Conservation (phyloP, 176 grass and related monocot genomes). For the Rhipidocladum racemiflorum region DNA sequence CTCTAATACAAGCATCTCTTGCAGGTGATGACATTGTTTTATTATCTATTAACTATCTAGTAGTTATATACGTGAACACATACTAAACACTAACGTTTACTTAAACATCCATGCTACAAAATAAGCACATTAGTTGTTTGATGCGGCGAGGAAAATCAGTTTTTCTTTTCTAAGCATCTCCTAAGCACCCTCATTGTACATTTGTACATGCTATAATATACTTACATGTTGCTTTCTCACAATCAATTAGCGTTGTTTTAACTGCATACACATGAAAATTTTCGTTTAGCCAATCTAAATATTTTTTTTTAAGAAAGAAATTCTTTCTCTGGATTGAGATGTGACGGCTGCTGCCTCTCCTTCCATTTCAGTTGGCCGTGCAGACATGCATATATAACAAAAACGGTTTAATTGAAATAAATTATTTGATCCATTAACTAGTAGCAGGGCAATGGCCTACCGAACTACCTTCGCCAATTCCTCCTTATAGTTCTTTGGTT, state of each 20-base stretch:
- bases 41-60: too few relatives aligned
- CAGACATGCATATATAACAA: constrained; percentile 24
- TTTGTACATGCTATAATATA: background rate
- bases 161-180: too few relatives aligned
- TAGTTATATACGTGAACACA: too few relatives aligned
- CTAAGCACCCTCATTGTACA: too few relatives aligned
- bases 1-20: too few relatives aligned
- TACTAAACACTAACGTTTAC: too few relatives aligned
- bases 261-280: background rate
- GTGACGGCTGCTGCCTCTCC: constrained; percentile 19
- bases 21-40: too few relatives aligned
- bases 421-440: constrained; percentile 28
- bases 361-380: background rate
- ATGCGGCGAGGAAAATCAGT: too few relatives aligned
- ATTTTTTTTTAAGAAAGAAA: background rate
- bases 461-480: background rate
- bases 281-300: background rate
- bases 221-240: background rate
- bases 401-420: background rate
- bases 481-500: background rate
- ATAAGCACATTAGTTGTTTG: too few relatives aligned
- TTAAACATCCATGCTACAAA: too few relatives aligned
- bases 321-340: constrained; percentile 29
- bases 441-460: constrained; percentile 6
- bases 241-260: background rate